Conservation (phyloP, 176 grass and related monocot species). For the Oryza brachyantha region DNA sequence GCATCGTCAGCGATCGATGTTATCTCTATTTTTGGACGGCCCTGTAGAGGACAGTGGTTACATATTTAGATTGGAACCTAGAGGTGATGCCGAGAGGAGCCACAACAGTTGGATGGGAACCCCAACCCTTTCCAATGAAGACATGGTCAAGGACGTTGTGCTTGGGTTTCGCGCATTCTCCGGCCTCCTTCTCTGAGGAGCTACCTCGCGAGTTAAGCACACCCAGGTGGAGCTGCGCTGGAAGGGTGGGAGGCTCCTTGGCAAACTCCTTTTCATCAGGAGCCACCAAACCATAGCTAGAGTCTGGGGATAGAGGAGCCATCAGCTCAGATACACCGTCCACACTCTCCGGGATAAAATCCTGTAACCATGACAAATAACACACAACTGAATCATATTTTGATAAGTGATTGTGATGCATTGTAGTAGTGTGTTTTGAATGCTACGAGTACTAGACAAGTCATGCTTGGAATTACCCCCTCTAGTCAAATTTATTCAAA, state of each 20-base stretch:
- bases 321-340: constrained; percentile 60
- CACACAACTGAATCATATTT: not conserved
- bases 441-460: too few species aligned
- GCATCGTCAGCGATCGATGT: not conserved
- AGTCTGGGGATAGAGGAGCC: constrained; percentile 63
- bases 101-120: constrained; percentile 37
- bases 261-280: constrained; percentile 65
- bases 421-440: not conserved
- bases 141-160: constrained; percentile 80
- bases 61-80: constrained; percentile 71
- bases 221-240: constrained; percentile 54
- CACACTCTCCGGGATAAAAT: constrained; percentile 65
- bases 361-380: constrained; percentile 38
- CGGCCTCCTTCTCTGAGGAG: not conserved
- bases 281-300: constrained; percentile 50
- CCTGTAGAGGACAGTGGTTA: constrained; percentile 77
- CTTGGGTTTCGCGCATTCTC: constrained; percentile 44
- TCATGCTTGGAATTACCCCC: too few species aligned
- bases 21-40: constrained; percentile 35
- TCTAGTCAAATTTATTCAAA: too few species aligned
- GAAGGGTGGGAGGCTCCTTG: constrained; percentile 71
- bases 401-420: not conserved
- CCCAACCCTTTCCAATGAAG: constrained; percentile 67
- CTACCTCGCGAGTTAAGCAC: constrained; percentile 47
- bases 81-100: constrained; percentile 59